Conservation (phyloP, 345 rosid species). For the Erodium maritimum region DNA sequence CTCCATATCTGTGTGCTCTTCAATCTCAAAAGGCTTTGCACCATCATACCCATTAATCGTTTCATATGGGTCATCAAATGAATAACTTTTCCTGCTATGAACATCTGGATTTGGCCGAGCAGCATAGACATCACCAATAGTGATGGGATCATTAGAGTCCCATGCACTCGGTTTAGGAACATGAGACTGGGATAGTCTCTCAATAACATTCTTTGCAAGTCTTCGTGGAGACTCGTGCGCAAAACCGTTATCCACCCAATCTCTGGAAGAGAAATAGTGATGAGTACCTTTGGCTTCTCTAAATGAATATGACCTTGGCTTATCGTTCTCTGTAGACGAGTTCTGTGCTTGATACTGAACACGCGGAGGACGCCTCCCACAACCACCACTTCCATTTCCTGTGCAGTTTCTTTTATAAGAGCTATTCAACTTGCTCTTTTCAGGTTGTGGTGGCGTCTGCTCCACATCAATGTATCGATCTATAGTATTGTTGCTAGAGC, state of each 20-base stretch:
- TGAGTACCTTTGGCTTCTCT: conserved; percentile 50
- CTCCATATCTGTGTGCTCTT: conserved; percentile 41
- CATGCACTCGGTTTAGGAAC: conserved; percentile 36
- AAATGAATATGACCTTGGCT: conserved; percentile 54
- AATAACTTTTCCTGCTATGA: conserved; percentile 27
- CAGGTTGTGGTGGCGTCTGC: conserved; percentile 61
- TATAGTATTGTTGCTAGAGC: conserved; percentile 68
- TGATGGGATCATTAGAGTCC: conserved; percentile 48
- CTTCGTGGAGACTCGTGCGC: conserved; percentile 68
- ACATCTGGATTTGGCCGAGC: conserved; percentile 26
- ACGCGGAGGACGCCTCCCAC: conserved; percentile 56
- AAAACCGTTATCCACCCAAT: conserved; percentile 47
- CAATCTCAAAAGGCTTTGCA: conserved; percentile 23
- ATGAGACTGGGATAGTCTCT: conserved; percentile 58
- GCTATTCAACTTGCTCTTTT: conserved; percentile 36
- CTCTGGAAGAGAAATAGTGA: conserved; percentile 32
- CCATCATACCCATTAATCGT: conserved; percentile 17
- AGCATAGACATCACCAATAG: conserved; percentile 64
- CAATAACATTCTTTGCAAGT: conserved; percentile 78
- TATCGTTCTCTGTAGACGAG: conserved; percentile 53
- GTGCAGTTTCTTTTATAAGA: conserved; percentile 28
- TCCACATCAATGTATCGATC: conserved; percentile 95
- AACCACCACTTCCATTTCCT: conserved; percentile 21
- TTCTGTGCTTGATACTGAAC: conserved; percentile 47
- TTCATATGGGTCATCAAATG: conserved; percentile 34